Evolutionary conservation across 2,329 filamentous ascomycete genomes (phyloP), one percentile per base, ranked within the genome.

Genomic region (Scedosporium boydii): DNA sequence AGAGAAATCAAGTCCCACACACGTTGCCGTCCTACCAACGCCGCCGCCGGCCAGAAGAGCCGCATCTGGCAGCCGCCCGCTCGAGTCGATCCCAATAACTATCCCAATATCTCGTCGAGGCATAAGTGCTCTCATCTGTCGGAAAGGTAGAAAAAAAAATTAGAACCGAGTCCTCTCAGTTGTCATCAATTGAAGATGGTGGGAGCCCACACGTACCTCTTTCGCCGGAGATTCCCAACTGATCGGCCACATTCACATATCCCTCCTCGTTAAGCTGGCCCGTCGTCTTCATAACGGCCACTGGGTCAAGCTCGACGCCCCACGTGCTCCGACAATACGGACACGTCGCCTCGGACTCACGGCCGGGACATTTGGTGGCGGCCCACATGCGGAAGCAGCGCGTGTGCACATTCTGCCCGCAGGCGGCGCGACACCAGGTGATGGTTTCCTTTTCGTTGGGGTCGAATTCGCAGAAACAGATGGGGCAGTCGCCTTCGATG

Each of bases 271-370:
- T 76, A 0, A 73, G 64, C 65, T 76, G 79, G 58, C 73, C 74
- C 26, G 83, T 77, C 41, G 73, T 76, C 42, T 75, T 75, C 6
- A 80, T 71, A 64, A 75, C 68, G 3, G 74, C 72, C 34, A 66
- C 58, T 21, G 76, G 72, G 21, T 80, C 79, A 1, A 74, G 77
- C 66, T 80, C 74, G 4, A 23, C 51, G 4, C 51, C 51, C 86
- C 86, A 88, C 1, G 70, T 68, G 12, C 80, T 82, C 12, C 85
- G 80, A 64, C 85, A 88, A 68, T 84, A 82, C 0, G 85, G 85
- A 66, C 85, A 88, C 0, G 83, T 86, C 16, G 83, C 78, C 16
- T 73, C 58, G n/a, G 67, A 68, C 4, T 62, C 67, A 4, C 69
- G 69, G 3, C 55, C 58, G 26, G 51, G 51, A 23, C 18, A 55